Conservation (phyloP, 2,329 filamentous ascomycete genomes). For the Cryphonectria japonica region DNA sequence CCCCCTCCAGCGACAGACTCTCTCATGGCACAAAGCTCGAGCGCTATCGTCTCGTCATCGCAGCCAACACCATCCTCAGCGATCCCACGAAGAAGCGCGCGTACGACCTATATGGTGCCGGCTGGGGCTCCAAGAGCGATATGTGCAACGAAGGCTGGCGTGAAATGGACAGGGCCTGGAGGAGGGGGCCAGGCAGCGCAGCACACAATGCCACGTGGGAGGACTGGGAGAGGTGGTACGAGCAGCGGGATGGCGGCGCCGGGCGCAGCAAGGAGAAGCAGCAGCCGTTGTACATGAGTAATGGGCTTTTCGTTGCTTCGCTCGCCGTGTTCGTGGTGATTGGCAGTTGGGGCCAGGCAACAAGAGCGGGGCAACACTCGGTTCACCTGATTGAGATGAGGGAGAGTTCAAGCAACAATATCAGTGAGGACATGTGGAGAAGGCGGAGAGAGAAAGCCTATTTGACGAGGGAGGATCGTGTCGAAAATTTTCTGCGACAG, state of each 20-base stretch:
- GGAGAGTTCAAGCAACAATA: conserved; percentile 67
- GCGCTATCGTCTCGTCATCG: conserved; percentile 85
- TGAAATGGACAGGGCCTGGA: conserved; percentile 52
- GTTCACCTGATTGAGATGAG: conserved; percentile 67
- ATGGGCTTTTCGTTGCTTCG: conserved; percentile 76
- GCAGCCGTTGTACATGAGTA: conserved; percentile 71
- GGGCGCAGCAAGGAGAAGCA: conserved; percentile 43
- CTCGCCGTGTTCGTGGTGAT: conserved; percentile 70
- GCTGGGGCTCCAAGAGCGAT: conserved; percentile 65
- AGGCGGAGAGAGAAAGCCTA: conserved; percentile 57
- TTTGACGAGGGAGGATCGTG: conserved; percentile 64
- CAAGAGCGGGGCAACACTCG: conserved; percentile 66
- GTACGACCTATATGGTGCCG: conserved; percentile 81
- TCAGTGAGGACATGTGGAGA: conserved; percentile 61
- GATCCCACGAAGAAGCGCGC: conserved; percentile 76
- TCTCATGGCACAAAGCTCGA: conserved; percentile 72
- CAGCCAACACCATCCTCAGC: conserved; percentile 86
- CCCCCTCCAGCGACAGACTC: conserved; percentile 48
- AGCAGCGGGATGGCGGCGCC: conserved; percentile 51
- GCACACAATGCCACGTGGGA: conserved; percentile 91
- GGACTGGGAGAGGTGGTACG: conserved; percentile 87
- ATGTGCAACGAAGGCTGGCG: conserved; percentile 35
- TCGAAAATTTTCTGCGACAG: conserved; percentile 77
- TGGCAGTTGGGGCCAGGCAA: conserved; percentile 73
- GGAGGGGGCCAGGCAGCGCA: conserved; percentile 50